Percentiles rank a stretch among this genome's conserved stretches.
These are phyloP conservation scores for Kwoniella shivajii DNA, from an alignment of 1,284 basidiomycete species.

Conservation along the genomic window DNA sequence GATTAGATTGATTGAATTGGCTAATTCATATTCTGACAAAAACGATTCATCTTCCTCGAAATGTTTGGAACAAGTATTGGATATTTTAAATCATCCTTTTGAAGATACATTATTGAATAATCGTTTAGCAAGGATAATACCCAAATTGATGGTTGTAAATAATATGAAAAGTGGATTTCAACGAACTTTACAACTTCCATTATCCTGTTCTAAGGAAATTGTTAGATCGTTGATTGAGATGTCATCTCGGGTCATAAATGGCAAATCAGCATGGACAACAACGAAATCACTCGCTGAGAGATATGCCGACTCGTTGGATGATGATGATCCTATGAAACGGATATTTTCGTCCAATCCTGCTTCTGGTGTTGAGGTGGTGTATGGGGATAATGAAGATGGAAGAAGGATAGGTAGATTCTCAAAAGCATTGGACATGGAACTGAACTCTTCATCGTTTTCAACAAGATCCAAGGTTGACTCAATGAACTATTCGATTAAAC, in stretches of 20 bases:
- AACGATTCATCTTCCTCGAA: constrained; percentile 1
- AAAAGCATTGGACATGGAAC: background rate
- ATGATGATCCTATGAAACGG: constrained; percentile 13
- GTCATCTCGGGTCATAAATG: constrained; percentile 9
- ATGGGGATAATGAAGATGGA: background rate
- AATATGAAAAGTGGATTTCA: constrained; percentile 1
- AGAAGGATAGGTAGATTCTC: background rate
- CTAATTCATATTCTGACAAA: constrained; percentile 1
- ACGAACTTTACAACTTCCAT: constrained; percentile 1
- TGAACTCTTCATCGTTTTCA: background rate
- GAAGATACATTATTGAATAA: background rate
- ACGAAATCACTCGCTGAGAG: constrained; percentile 15
- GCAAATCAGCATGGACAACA: background rate
- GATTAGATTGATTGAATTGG: constrained; percentile 13
- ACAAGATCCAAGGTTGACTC: background rate
- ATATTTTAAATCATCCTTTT: constrained; percentile 17
- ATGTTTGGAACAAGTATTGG: constrained; percentile 17
- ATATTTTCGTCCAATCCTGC: too few relatives aligned
- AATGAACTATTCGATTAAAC: constrained; percentile 13
- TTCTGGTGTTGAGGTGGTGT: too few relatives aligned
- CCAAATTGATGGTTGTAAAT: constrained; percentile 6
- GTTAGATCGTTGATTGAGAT: constrained; percentile 6
- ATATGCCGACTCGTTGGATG: constrained; percentile 9
- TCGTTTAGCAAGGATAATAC: constrained; percentile 16
- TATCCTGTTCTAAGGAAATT: background rate